Conservation (phyloP, 2,329 filamentous ascomycete species). For the Ceratocystis variospora region DNA sequence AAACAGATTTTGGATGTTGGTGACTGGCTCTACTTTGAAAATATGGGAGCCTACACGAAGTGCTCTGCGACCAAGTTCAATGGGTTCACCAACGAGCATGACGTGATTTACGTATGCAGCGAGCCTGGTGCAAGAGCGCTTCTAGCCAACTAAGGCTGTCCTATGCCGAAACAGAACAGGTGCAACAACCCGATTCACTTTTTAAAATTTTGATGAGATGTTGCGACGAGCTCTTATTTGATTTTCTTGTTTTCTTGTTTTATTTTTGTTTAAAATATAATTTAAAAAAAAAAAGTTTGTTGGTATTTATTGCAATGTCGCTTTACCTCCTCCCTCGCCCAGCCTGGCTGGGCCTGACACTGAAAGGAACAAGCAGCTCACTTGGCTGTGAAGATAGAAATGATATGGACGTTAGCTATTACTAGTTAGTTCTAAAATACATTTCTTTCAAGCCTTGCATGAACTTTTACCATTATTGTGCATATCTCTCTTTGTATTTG, state of each 20-base stretch:
- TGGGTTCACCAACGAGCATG: constrained; percentile 83
- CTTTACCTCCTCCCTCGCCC: not conserved
- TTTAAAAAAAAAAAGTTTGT: constrained; percentile 10
- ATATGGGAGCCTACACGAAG: constrained; percentile 98
- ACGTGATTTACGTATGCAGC: constrained; percentile 88
- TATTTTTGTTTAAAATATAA: constrained; percentile 7
- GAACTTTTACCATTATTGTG: not conserved
- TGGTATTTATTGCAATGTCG: not conserved
- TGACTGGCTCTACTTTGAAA: constrained; percentile 97
- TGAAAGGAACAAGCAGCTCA: constrained; percentile 13
- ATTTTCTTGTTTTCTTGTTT: constrained; percentile 8
- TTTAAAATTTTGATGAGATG: constrained; percentile 1
- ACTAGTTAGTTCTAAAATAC: not conserved
- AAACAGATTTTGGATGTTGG: constrained; percentile 70
- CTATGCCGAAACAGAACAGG: not conserved
- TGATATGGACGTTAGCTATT: not conserved
- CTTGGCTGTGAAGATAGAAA: not conserved
- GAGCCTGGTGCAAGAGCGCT: constrained; percentile 75
- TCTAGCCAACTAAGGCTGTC: constrained; percentile 7
- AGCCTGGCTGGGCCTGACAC: not conserved
- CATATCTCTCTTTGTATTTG: not conserved
- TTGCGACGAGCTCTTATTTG: not conserved
- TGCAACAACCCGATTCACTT: not conserved
- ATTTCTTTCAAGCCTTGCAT: not conserved
- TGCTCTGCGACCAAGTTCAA: constrained; percentile 98